Evolutionary conservation across 2,329 filamentous ascomycete genomes (phyloP), one percentile per base, ranked within the genome.

Genomic region (Colletotrichum kahawae): DNA sequence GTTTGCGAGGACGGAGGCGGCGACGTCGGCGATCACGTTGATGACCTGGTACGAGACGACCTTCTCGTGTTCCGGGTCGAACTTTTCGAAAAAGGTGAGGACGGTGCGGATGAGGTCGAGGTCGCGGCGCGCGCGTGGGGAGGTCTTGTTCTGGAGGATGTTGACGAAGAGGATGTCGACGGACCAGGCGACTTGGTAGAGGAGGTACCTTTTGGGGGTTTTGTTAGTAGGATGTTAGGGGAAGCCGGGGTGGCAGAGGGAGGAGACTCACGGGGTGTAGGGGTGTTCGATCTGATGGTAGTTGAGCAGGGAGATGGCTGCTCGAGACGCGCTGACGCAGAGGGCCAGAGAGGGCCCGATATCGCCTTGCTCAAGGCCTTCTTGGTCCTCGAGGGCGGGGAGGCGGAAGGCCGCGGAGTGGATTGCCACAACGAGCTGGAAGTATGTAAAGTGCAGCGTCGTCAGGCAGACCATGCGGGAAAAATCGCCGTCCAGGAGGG

Each of bases 141-240:
- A 67, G 2, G 43, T 56, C 31, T 67, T 75, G 63, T 75, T 75
- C 34, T 75, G 72, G 34, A 75, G 64, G 9, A 75, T 75, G 8
- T 75, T 64, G 38, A 75, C 63, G 29, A 75, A 72, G 43, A 75
- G 57, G 10, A 75, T 67, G 29, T 75, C 72, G 16, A 75, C 72
- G n/a, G 69, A 72, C 72, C 72, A 75, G 9, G 72, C 72, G 1
- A 75, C 56, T 13, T 75, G 72, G 29, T 75, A 75, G 24, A 75
- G 27, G 0, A 75, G 69, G 33, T 72, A 75, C 4, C 72, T 72
- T 72, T 38, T 1, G 3, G 16, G 2, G 24, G 16, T 1, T 21
- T 29, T 51, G 10, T 48, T 27, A 65, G 38, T n/a, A 6, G 0
- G 9, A 33, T 60, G 6, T 21, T 14, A 12, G 2, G 1, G 1